phyloP scores from a whole-genome alignment of 2,329 filamentous ascomycete genomes.

The Teratosphaeria pseudoeucalypti region DNA sequence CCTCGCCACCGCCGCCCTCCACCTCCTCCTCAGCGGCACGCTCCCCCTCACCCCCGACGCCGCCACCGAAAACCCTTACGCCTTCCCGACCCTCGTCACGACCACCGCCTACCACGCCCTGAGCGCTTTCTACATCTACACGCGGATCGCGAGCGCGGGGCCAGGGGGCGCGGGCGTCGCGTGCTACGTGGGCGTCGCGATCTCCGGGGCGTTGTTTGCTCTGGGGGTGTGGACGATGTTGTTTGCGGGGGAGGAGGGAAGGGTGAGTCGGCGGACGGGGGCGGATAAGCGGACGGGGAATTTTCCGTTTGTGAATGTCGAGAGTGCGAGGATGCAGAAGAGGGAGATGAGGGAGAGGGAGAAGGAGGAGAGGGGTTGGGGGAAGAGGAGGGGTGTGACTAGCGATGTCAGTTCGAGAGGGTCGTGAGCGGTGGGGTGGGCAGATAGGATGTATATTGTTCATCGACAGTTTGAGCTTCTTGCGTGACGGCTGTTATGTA shows the following conservation, averaged over 20 bases:
- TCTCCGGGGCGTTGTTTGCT: conserved; percentile 46
- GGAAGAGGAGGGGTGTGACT: conserved; percentile 15
- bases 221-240: conserved; percentile 56
- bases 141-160: conserved; percentile 44
- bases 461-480: background rate
- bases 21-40: conserved; percentile 61
- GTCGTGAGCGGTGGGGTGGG: background rate
- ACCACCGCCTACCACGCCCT: conserved; percentile 56
- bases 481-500: no score
- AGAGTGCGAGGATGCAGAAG: conserved; percentile 21
- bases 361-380: conserved; percentile 10
- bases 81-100: conserved; percentile 54
- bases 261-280: conserved; percentile 52
- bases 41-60: background rate
- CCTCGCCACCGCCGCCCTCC: conserved; percentile 52
- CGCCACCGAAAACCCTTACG: conserved; percentile 26
- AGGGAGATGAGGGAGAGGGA: conserved; percentile 17
- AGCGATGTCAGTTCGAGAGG: conserved; percentile 2
- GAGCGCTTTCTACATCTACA: conserved; percentile 58
- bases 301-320: conserved; percentile 53
- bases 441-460: background rate
- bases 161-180: conserved; percentile 25
- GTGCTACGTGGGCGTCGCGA: conserved; percentile 48
- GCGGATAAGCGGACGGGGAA: conserved; percentile 57
- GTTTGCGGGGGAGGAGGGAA: conserved; percentile 45